Evolutionary conservation across 2,329 filamentous ascomycete genomes (phyloP), one percentile per base, ranked within the genome.

Genomic region (Trichoderma endophyticum): DNA sequence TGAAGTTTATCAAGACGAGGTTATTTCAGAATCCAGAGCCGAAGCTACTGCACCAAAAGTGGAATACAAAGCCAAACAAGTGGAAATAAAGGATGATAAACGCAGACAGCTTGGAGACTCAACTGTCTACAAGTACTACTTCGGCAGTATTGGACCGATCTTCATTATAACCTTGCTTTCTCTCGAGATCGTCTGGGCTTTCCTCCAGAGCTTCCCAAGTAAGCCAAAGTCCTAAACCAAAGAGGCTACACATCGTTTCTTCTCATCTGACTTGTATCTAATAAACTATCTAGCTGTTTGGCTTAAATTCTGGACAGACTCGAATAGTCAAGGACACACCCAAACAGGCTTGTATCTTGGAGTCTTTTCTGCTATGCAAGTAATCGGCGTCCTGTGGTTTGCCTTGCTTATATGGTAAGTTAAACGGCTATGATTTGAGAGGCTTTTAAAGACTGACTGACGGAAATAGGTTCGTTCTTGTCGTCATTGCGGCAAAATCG

Each of bases 301-400:
- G 79, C 75, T 80, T 28, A 77, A 78, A 8, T 76, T 79, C 4
- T 80, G 78, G 79, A 73, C 75, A 0, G 76, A 78, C 26, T 74
- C 77, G 5, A 77, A 75, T 28, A 21, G 70, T 1, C 64, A 68
- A 9, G 67, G 62, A 18, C 64, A 68, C 21, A 14, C 71, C 9
- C n/a, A 14, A 59, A 7, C 65, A 2, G 56, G 65, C 8, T 15
- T 60, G 0, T 76, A 79, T 65, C 75, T 80, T 14, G 77, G 77
- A 6, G 61, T 79, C 6, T 78, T 78, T 34, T 68, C 76, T 26
- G 73, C 73, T 7, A 57, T 79, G 1, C 78, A 80, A 57, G 24
- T 76, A 6, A 51, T 74, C 1, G 74, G 72, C 12, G 36, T 68
- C 5, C 7, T 68, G 11, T 68, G 65, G 65, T 68, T 68, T 34